Conservation (phyloP, 2,329 filamentous ascomycete species). For the Coniochaeta sp. region DNA sequence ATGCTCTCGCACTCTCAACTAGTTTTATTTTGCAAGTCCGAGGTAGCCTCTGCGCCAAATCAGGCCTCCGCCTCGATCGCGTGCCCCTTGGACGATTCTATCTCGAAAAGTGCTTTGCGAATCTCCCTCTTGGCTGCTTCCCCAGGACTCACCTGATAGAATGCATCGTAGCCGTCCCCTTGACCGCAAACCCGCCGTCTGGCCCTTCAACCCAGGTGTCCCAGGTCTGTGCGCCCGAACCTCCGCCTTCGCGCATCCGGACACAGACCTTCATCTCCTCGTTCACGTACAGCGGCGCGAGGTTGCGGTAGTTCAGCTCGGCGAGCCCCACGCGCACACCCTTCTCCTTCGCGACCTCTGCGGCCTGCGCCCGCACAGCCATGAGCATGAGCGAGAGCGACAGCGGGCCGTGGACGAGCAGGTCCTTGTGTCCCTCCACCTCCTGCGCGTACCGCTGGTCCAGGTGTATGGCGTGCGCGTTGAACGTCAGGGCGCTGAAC, state of each 20-base stretch:
- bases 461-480: slow-evolving; percentile 86
- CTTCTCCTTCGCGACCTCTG: slow-evolving; percentile 17
- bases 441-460: slow-evolving; percentile 62
- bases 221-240: slow-evolving; percentile 35
- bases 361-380: slow-evolving; percentile 46
- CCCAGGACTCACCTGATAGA: not conserved
- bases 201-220: slow-evolving; percentile 60
- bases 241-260: slow-evolving; percentile 32
- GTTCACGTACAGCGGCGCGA: slow-evolving; percentile 71
- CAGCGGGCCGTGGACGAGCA: slow-evolving; percentile 84
- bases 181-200: slow-evolving; percentile 56
- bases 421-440: slow-evolving; percentile 65
- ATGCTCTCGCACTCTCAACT: not conserved
- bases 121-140: too few species aligned
- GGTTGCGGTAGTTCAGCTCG: slow-evolving; percentile 69
- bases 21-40: too few species aligned
- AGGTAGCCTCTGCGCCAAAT: too few species aligned
- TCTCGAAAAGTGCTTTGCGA: too few species aligned
- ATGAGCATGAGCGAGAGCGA: slow-evolving; percentile 70
- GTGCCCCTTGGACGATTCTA: too few species aligned
- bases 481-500: slow-evolving; percentile 86
- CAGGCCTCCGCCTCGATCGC: too few species aligned
- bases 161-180: slow-evolving; percentile 28
- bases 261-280: slow-evolving; percentile 67
- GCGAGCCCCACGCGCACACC: slow-evolving; percentile 10